Conservation (phyloP, 2,329 filamentous ascomycete species). For the Phaeosphaeriaceae sp. region DNA sequence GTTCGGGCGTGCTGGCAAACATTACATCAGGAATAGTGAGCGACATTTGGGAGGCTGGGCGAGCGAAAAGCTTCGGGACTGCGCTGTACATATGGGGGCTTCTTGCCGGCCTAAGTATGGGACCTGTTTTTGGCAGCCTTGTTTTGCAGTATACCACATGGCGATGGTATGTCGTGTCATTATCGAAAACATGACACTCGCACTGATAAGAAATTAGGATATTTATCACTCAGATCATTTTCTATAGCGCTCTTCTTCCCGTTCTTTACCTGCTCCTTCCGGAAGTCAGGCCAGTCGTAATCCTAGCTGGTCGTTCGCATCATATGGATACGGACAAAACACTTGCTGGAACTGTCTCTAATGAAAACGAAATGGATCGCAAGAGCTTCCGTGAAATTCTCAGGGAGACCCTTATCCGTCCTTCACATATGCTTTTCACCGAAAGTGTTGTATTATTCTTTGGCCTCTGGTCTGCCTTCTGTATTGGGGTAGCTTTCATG, state of each 20-base stretch:
- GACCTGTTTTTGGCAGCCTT: constrained; percentile 53
- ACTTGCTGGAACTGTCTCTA: constrained; percentile 33
- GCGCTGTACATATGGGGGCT: constrained; percentile 53
- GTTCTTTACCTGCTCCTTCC: constrained; percentile 51
- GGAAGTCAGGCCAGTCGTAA: constrained; percentile 56
- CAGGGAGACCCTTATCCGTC: constrained; percentile 45
- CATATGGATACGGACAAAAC: constrained; percentile 32
- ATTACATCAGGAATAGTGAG: constrained; percentile 44
- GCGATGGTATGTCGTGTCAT: constrained; percentile 47
- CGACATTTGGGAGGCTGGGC: constrained; percentile 48
- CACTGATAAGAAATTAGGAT: constrained; percentile 45
- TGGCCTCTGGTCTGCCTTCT: constrained; percentile 58
- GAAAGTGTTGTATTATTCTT: constrained; percentile 58
- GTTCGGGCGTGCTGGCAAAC: constrained; percentile 53
- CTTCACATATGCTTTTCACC: constrained; percentile 53
- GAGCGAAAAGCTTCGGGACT: constrained; percentile 51
- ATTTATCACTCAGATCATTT: constrained; percentile 54
- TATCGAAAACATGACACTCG: constrained; percentile 13
- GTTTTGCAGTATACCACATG: constrained; percentile 48
- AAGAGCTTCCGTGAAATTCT: constrained; percentile 43
- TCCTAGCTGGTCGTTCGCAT: constrained; percentile 50
- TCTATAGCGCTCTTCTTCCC: constrained; percentile 53
- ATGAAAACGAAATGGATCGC: constrained; percentile 44
- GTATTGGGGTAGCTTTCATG: constrained; percentile 56
- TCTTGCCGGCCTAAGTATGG: constrained; percentile 53